phyloP scores from a whole-genome alignment of 2,329 filamentous ascomycete species.

The Scolecobasidium constrictum region DNA sequence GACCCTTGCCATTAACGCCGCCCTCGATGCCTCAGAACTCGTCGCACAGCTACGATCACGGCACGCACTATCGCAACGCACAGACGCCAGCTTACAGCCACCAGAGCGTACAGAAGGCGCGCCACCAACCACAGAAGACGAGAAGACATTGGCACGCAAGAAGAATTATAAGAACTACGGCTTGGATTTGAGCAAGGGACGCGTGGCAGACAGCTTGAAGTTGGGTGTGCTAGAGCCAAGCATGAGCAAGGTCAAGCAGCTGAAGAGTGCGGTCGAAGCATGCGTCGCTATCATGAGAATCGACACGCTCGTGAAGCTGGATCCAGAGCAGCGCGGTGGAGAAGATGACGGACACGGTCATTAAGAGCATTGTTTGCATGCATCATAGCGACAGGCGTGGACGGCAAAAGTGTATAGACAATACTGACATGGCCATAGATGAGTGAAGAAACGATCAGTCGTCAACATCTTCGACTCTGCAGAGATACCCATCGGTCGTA shows the following conservation, averaged over 20 bases:
- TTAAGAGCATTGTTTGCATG: constrained; percentile 41
- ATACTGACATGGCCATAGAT: too few species aligned
- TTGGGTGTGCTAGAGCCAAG: constrained; percentile 90
- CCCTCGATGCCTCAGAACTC: constrained; percentile 90
- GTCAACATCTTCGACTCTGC: too few species aligned
- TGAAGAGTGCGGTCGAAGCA: constrained; percentile 97
- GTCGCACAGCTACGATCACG: constrained; percentile 90
- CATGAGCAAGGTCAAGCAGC: constrained; percentile 95
- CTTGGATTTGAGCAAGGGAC: constrained; percentile 77
- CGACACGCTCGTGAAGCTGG: constrained; percentile 95
- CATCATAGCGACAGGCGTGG: too few species aligned
- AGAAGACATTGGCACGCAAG: constrained; percentile 81
- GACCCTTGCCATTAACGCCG: constrained; percentile 92
- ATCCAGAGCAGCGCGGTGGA: constrained; percentile 67
- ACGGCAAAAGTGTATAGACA: too few species aligned
- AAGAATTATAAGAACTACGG: constrained; percentile 99
- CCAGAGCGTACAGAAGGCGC: constrained; percentile 18
- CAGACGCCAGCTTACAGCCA: constrained; percentile 62
- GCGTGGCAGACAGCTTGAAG: constrained; percentile 88
- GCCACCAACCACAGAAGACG: constrained; percentile 50
- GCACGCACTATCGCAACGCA: constrained; percentile 88
- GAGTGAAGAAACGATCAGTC: too few species aligned
- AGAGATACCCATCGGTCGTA: too few species aligned
- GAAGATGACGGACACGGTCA: constrained; percentile 82
- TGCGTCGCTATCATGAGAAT: constrained; percentile 99